Base-by-base conservation (phyloP, 2,329 filamentous ascomycete genomes). In the Orbilia javanica region DNA sequence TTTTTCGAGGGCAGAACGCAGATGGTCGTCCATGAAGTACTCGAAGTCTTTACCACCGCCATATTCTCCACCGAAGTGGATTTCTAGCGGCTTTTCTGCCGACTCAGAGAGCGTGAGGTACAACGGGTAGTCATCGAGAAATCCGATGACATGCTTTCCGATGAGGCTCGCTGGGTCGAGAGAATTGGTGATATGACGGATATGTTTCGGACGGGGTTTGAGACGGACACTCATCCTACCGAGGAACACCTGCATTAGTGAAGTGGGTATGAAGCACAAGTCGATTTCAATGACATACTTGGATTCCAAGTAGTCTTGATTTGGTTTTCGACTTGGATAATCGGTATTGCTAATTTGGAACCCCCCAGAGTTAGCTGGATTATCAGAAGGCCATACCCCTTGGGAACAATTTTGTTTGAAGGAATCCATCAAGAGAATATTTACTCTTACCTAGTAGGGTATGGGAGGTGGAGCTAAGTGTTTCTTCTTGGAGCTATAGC, bases 41-140 rank as follows among this genome's bases (percentile, higher is more conserved):
- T 75, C 64, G 48, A 75, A 75, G 5, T 64, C 42, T 29, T 75
- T 75, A 4, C 71, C 72, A 11, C 72, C 72, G 8, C 55, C 72
- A 18, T 64, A 69, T 42, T 57, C 34, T 5, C 64, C 72, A 44
- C 65, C 65, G 15, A 76, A 70, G 57, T 70, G 65, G 39, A 65
- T 76, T 22, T 70, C 46, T 18, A 60, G 48, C 3, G 65, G 55
- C 29, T 76, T 65, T 13, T 44, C 39, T 4, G 60, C 15, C 7
- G 25, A 27, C 13, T 66, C 57, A 7, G 36, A 25, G 18, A 70
- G 65, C 8, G 57, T 70, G 7, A 70, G 31, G 6, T 10, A 50
- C 34, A 75, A 42, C 1, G 71, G 64, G 18, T 70, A 70, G 50
- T 70, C 46, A 11, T 70, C 72, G 31, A 76, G 48, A n/a, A 76